Conservation (phyloP, 1,284 basidiomycete species). For the Exobasidium cylindrosporum region DNA sequence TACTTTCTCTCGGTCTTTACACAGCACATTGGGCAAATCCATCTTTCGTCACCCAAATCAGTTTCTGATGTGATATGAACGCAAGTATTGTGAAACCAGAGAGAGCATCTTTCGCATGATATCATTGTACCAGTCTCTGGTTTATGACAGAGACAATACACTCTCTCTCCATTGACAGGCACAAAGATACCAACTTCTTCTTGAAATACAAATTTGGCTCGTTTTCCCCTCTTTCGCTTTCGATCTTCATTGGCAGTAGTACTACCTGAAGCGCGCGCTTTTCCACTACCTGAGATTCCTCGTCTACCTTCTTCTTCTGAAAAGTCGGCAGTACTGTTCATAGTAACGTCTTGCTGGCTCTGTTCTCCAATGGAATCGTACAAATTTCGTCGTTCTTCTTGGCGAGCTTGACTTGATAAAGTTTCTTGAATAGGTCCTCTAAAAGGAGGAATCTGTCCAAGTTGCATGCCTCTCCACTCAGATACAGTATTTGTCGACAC, state of each 20-base stretch:
- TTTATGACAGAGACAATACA: slow-evolving; percentile 52
- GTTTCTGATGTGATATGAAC: slow-evolving; percentile 40
- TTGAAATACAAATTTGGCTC: slow-evolving; percentile 51
- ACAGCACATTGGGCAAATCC: slow-evolving; percentile 54
- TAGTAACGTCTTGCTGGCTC: not conserved
- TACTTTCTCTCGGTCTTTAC: slow-evolving; percentile 51
- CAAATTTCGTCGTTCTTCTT: not conserved
- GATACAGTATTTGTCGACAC: not conserved
- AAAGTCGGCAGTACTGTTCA: not conserved
- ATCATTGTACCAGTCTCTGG: slow-evolving; percentile 49
- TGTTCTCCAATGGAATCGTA: not conserved
- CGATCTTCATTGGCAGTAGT: not conserved
- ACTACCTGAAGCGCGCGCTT: not conserved
- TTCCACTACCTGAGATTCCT: not conserved
- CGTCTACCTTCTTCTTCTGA: not conserved
- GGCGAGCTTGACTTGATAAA: not conserved
- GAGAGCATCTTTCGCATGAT: slow-evolving; percentile 52
- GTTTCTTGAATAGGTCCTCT: not conserved
- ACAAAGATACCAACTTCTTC: slow-evolving; percentile 44
- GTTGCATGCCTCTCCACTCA: not conserved
- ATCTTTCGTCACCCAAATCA: slow-evolving; percentile 32
- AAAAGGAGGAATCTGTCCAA: not conserved
- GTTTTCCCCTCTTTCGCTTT: slow-evolving; percentile 44
- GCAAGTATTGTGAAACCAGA: slow-evolving; percentile 53
- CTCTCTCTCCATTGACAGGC: slow-evolving; percentile 26